A percentile compares a stretch with the other conserved stretches of the same genome.
phyloP scores from a whole-genome alignment of 768 basidiomycete genomes.

The Boletus insuetus region DNA sequence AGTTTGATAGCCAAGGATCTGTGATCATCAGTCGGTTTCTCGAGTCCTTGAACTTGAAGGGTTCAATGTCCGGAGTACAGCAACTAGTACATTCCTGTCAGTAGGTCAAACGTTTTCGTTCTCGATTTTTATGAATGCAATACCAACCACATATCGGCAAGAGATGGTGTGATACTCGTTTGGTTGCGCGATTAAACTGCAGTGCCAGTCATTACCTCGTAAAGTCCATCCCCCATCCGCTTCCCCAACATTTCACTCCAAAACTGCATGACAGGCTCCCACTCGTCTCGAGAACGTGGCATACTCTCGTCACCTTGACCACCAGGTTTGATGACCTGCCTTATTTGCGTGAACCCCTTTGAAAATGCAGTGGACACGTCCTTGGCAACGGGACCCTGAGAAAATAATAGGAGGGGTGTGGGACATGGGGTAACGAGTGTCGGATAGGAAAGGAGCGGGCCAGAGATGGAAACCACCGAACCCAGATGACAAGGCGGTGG shows the following conservation, averaged over 20 bases:
- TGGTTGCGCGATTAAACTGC: background rate
- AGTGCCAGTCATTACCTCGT: constrained; percentile 57
- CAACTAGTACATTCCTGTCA: too few species aligned
- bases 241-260: constrained; percentile 70
- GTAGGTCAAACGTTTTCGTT: too few species aligned
- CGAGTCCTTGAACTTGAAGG: too few species aligned
- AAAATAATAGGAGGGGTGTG: constrained; percentile 62
- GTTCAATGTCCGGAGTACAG: too few species aligned
- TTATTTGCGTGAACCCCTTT: constrained; percentile 54
- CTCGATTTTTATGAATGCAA: too few species aligned
- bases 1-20: too few species aligned
- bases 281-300: constrained; percentile 73
- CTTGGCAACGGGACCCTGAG: constrained; percentile 48
- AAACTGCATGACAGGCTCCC: constrained; percentile 83
- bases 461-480: constrained; percentile 66
- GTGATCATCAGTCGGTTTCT: too few species aligned
- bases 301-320: constrained; percentile 49
- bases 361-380: constrained; percentile 50
- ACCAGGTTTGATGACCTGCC: constrained; percentile 47
- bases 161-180: background rate
- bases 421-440: constrained; percentile 49
- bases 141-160: background rate
- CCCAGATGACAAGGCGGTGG: constrained; percentile 43
- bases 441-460: constrained; percentile 77
- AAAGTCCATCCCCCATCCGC: constrained; percentile 59